A percentile compares a stretch with the other conserved stretches of the same genome.
These are phyloP conservation scores for Casuarina cunninghamiana DNA, from an alignment of 306 rosid genomes.

Conservation along the genomic window DNA sequence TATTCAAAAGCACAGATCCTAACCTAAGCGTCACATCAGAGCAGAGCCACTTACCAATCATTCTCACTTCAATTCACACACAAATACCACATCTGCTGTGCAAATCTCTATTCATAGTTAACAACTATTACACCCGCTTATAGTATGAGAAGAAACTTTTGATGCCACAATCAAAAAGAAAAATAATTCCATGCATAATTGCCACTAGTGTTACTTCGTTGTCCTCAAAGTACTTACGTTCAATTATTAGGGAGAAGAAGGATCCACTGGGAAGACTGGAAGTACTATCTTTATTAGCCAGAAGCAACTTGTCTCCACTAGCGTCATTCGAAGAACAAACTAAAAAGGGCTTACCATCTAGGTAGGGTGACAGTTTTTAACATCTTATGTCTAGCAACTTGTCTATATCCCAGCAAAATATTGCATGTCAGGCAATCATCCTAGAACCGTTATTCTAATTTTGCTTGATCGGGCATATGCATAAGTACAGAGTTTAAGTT, in stretches of 20 bases:
- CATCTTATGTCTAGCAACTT: not conserved
- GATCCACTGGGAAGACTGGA: not conserved
- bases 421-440: not conserved
- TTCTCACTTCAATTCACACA: not conserved
- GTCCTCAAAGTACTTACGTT: not conserved
- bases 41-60: not conserved
- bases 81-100: not conserved
- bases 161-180: not conserved
- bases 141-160: not conserved
- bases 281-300: not conserved
- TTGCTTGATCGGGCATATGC: not conserved
- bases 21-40: conserved; percentile 1
- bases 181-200: not conserved
- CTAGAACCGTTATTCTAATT: not conserved
- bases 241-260: too few species aligned
- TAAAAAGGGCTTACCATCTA: not conserved
- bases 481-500: not conserved
- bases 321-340: not conserved
- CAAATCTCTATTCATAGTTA: not conserved
- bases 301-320: conserved; percentile 5
- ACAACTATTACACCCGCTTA: not conserved
- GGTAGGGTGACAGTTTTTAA: not conserved
- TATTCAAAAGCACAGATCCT: not conserved
- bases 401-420: not conserved
- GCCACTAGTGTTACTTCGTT: not conserved